phyloP scores from a whole-genome alignment of 495 filamentous ascomycete genomes.

The Talaromyces proteolyticus region DNA sequence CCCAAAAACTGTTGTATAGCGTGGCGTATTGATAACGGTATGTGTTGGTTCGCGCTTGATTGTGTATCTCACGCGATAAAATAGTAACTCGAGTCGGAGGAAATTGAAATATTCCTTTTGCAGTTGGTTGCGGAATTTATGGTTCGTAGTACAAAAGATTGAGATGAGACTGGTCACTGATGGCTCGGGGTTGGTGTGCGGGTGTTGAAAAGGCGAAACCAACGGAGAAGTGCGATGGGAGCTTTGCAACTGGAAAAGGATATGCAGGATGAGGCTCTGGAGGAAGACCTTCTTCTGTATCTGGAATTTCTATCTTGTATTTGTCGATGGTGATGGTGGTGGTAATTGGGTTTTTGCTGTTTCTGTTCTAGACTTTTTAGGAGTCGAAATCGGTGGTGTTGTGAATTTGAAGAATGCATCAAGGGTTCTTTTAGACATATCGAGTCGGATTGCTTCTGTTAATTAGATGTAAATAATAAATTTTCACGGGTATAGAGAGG shows the following conservation, averaged over 20 bases:
- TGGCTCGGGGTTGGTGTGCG: slow-evolving; percentile 14
- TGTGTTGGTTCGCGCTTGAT: slow-evolving; percentile 53
- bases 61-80: slow-evolving; percentile 66
- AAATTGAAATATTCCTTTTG: slow-evolving; percentile 58
- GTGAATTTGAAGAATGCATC: slow-evolving; percentile 4
- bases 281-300: neutral
- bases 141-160: slow-evolving; percentile 66
- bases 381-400: neutral
- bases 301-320: neutral
- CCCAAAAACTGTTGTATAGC: slow-evolving; percentile 68
- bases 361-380: slow-evolving; percentile 4
- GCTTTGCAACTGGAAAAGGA: slow-evolving; percentile 53
- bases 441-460: neutral
- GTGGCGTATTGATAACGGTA: slow-evolving; percentile 60
- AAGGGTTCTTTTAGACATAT: slow-evolving; percentile 2
- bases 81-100: slow-evolving; percentile 56
- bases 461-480: neutral
- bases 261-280: slow-evolving; percentile 46
- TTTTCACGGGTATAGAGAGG: neutral
- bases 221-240: slow-evolving; percentile 39
- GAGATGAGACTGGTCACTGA: slow-evolving; percentile 58
- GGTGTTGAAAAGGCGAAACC: slow-evolving; percentile 22
- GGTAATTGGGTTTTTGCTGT: neutral
- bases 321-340: neutral
- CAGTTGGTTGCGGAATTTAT: slow-evolving; percentile 46